A percentile compares a stretch with the other conserved stretches of the same genome.
Conservation (phyloP, 495 filamentous ascomycete genomes). For the Talaromyces trachyspermus region DNA sequence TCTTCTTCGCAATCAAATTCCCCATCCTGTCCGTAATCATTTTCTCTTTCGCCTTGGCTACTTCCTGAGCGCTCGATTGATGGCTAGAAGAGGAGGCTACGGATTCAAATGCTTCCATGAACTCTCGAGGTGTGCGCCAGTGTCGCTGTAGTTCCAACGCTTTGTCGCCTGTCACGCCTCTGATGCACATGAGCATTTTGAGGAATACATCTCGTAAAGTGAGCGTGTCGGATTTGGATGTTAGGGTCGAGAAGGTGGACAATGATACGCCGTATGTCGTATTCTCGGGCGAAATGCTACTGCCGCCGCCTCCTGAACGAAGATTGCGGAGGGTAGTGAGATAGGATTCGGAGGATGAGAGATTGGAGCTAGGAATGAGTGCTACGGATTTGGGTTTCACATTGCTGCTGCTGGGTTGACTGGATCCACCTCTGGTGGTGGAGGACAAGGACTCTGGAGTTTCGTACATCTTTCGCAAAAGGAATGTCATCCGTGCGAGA, state of each 20-base stretch:
- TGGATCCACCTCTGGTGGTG: no score
- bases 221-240: constrained; percentile 66
- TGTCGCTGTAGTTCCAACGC: constrained; percentile 70
- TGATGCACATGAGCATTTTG: constrained; percentile 84
- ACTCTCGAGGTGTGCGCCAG: constrained; percentile 65
- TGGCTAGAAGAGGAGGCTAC: constrained; percentile 19
- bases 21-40: constrained; percentile 48
- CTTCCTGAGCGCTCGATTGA: constrained; percentile 22
- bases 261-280: constrained; percentile 61
- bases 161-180: constrained; percentile 72
- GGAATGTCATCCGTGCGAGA: constrained; percentile 63
- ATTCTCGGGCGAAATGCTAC: constrained; percentile 29
- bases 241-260: constrained; percentile 60
- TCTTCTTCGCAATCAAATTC: constrained; percentile 58
- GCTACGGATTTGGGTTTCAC: constrained; percentile 19
- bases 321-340: constrained; percentile 57
- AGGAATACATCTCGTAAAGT: constrained; percentile 69
- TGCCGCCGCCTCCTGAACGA: no score
- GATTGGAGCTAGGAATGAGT: constrained; percentile 57
- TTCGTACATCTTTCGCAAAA: constrained; percentile 60
- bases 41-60: constrained; percentile 37
- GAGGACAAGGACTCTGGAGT: constrained; percentile 12
- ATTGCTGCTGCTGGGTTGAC: constrained; percentile 17
- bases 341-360: constrained; percentile 62
- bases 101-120: constrained; percentile 59